Conservation (phyloP, 768 basidiomycete species). For the Serpula lacrymans region DNA sequence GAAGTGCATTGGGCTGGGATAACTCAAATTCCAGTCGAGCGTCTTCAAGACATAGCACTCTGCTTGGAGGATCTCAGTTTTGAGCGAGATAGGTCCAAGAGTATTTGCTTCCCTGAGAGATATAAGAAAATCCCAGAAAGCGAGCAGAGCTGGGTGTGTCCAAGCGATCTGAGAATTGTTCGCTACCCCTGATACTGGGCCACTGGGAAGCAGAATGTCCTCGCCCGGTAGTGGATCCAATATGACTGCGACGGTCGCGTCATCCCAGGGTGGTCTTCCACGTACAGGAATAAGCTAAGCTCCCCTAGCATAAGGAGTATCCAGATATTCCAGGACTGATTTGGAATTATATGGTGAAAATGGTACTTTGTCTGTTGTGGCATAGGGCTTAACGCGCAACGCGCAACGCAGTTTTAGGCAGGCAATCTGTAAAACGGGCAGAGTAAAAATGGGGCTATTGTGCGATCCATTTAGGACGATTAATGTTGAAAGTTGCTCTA, state of each 20-base stretch:
- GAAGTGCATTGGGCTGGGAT: slow-evolving; percentile 88
- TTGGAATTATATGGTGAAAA: slow-evolving; percentile 34
- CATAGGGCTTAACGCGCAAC: slow-evolving; percentile 27
- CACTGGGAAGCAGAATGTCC: slow-evolving; percentile 16
- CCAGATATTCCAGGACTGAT: slow-evolving; percentile 25
- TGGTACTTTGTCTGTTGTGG: no score
- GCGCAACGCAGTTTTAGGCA: slow-evolving; percentile 16
- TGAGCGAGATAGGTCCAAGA: slow-evolving; percentile 48
- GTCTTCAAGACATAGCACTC: slow-evolving; percentile 87
- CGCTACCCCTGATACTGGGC: slow-evolving; percentile 14
- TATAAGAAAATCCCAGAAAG: slow-evolving; percentile 51
- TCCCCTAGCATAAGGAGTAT: slow-evolving; percentile 35
- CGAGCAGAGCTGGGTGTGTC: slow-evolving; percentile 39
- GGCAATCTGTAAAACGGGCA: slow-evolving; percentile 11
- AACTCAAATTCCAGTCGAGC: slow-evolving; percentile 81
- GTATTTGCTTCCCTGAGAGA: slow-evolving; percentile 32
- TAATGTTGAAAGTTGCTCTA: no score
- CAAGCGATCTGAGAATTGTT: slow-evolving; percentile 36
- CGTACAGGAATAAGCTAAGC: slow-evolving; percentile 61
- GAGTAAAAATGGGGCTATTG: slow-evolving; percentile 24
- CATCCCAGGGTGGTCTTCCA: slow-evolving; percentile 47
- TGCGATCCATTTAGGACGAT: no score
- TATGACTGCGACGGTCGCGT: slow-evolving; percentile 41
- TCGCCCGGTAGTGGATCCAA: slow-evolving; percentile 30
- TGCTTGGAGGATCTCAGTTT: slow-evolving; percentile 82